Evolutionary conservation across 2,329 filamentous ascomycete species (phyloP).

Genomic region (Calonectria pseudoreteaudii): DNA sequence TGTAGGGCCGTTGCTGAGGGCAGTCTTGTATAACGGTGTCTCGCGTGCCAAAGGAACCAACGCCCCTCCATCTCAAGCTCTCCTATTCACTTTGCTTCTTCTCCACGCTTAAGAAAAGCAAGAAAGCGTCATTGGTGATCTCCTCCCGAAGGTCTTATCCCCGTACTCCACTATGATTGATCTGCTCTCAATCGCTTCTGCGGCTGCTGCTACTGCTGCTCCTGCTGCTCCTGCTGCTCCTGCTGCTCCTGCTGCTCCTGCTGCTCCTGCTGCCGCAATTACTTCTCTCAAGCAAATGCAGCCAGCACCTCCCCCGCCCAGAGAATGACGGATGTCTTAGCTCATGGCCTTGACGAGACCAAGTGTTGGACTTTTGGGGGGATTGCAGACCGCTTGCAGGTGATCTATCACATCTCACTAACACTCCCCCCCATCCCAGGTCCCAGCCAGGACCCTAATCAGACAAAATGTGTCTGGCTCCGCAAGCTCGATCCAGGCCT

Average conservation of each 20-base stretch:
- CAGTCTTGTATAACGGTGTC: slow-evolving; percentile 5
- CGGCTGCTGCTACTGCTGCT: background rate
- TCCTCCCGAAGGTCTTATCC: slow-evolving; percentile 30
- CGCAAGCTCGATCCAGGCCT: slow-evolving; percentile 25
- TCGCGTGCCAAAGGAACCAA: slow-evolving; percentile 18
- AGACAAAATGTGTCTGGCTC: slow-evolving; percentile 34
- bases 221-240: background rate
- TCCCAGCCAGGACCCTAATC: slow-evolving; percentile 40
- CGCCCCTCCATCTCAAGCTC: background rate
- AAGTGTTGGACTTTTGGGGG: slow-evolving; percentile 22
- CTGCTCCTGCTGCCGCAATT: too few species aligned
- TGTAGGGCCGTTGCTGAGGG: background rate
- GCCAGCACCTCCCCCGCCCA: slow-evolving; percentile 27
- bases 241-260: background rate
- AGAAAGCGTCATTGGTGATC: slow-evolving; percentile 35
- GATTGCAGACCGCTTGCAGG: slow-evolving; percentile 14
- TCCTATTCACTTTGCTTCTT: slow-evolving; percentile 20
- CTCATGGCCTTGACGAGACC: slow-evolving; percentile 18
- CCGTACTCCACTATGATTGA: slow-evolving; percentile 5
- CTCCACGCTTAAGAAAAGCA: background rate
- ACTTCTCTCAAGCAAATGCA: background rate
- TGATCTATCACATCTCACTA: slow-evolving; percentile 38
- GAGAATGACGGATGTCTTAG: slow-evolving; percentile 24
- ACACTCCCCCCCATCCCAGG: slow-evolving; percentile 16
- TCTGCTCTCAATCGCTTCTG: background rate